Percentiles rank a stretch among this genome's conserved stretches.
Evolutionary conservation across 805 yeast genomes (phyloP).

Genomic region (Kockiozyma suomiensis): DNA sequence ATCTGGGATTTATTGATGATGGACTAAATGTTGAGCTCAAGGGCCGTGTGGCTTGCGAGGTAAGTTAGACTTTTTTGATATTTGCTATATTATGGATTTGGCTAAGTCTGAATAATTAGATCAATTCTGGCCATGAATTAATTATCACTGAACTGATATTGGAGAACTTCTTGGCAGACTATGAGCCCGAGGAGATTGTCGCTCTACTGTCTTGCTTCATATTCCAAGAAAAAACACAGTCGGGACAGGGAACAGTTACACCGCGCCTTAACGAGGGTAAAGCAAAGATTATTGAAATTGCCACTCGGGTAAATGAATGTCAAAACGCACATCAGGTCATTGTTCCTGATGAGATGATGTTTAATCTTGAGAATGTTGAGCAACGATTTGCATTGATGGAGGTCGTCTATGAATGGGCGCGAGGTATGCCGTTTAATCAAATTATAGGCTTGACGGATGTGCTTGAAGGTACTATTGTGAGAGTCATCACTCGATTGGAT

Average conservation of each 20-base stretch:
- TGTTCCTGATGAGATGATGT: slow-evolving; percentile 79
- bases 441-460: slow-evolving; percentile 87
- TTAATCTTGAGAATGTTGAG: slow-evolving; percentile 57
- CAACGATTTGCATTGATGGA: slow-evolving; percentile 82
- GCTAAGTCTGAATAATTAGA: slow-evolving; percentile 29
- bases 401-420: slow-evolving; percentile 97
- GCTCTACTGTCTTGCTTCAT: slow-evolving; percentile 90
- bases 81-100: neutral
- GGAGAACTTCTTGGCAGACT: slow-evolving; percentile 89
- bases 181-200: slow-evolving; percentile 95
- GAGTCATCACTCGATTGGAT: slow-evolving; percentile 91
- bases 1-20: slow-evolving; percentile 78
- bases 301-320: slow-evolving; percentile 60
- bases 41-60: slow-evolving; percentile 92
- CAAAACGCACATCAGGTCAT: slow-evolving; percentile 67
- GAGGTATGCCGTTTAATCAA: slow-evolving; percentile 87
- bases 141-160: slow-evolving; percentile 84
- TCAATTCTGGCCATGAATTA: slow-evolving; percentile 88
- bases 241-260: slow-evolving; percentile 63
- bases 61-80: slow-evolving; percentile 31
- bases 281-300: slow-evolving; percentile 67
- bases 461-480: slow-evolving; percentile 94
- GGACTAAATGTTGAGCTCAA: slow-evolving; percentile 74
- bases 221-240: slow-evolving; percentile 79
- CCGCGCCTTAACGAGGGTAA: slow-evolving; percentile 73